Conservation (phyloP, 371 early-diverging fungal genomes). For the Syncephalastrum racemosum region DNA sequence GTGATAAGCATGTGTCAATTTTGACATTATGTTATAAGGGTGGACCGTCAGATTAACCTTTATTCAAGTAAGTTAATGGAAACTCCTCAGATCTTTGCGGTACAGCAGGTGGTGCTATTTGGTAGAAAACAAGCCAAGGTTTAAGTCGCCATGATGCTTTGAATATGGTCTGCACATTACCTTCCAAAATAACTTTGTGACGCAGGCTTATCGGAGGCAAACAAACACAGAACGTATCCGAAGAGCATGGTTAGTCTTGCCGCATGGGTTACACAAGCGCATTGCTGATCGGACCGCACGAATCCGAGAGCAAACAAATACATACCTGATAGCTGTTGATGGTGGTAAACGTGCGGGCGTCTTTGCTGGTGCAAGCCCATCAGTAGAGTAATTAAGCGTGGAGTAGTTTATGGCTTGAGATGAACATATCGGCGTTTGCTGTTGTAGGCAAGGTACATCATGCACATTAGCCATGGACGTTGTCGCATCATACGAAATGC, state of each 20-base stretch:
- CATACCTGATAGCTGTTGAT: no score
- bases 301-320: no score
- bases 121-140: constrained; percentile 1
- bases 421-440: no score
- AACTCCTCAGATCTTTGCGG: constrained; percentile 52
- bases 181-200: constrained; percentile 19
- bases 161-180: constrained; percentile 3
- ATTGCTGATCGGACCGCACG: no score
- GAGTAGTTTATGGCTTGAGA: no score
- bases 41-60: constrained; percentile 26
- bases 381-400: no score
- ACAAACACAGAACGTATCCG: background rate
- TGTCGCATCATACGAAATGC: no score
- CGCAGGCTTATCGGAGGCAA: constrained; percentile 12
- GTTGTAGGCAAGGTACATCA: no score
- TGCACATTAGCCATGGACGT: no score
- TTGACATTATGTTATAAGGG: background rate
- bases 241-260: constrained; percentile 4
- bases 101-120: constrained; percentile 44
- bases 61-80: constrained; percentile 57
- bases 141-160: background rate
- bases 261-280: constrained; percentile 14
- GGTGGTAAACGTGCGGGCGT: no score
- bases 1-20: background rate
- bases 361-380: no score